Evolutionary conservation across 2,329 filamentous ascomycete genomes (phyloP).

Genomic region (Clarireedia monteithiana): DNA sequence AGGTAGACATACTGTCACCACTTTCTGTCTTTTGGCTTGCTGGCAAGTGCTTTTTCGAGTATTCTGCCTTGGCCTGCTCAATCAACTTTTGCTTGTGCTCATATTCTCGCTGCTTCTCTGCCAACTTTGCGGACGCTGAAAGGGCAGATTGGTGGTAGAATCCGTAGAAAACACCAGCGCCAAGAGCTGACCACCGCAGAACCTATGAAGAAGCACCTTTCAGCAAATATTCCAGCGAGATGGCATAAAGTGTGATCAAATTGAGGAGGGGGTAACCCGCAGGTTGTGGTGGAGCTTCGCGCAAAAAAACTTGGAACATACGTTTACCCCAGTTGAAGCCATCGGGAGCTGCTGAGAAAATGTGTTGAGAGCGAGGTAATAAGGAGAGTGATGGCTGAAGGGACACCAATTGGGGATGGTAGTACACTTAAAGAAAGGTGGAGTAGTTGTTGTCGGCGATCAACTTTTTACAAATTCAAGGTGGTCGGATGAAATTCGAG

Average conservation of each 20-base stretch:
- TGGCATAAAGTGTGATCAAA: not conserved
- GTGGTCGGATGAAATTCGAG: constrained; percentile 15
- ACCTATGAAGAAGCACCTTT: constrained; percentile 50
- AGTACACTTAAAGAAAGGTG: constrained; percentile 15
- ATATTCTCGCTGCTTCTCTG: constrained; percentile 73
- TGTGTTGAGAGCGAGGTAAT: constrained; percentile 8
- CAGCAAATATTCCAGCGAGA: not conserved
- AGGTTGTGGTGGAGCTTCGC: constrained; percentile 4
- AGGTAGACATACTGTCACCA: constrained; percentile 31
- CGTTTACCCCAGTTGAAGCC: constrained; percentile 44
- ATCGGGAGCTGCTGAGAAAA: constrained; percentile 18
- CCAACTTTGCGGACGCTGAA: constrained; percentile 59
- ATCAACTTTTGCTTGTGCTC: constrained; percentile 89
- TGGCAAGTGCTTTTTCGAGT: constrained; percentile 64
- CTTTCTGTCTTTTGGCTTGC: constrained; percentile 31
- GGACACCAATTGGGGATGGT: constrained; percentile 24
- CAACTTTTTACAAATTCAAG: constrained; percentile 17
- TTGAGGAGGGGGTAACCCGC: not conserved
- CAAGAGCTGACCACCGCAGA: constrained; percentile 92
- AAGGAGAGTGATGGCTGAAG: constrained; percentile 12
- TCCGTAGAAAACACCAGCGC: constrained; percentile 88
- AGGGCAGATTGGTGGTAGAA: constrained; percentile 87
- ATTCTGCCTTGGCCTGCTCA: constrained; percentile 86
- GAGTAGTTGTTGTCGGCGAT: constrained; percentile 11
- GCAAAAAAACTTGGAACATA: constrained; percentile 32